Evolutionary conservation across 2,329 filamentous ascomycete genomes (phyloP), one percentile per base, ranked within the genome.

Genomic region (Magnaporthiopsis incrustans): DNA sequence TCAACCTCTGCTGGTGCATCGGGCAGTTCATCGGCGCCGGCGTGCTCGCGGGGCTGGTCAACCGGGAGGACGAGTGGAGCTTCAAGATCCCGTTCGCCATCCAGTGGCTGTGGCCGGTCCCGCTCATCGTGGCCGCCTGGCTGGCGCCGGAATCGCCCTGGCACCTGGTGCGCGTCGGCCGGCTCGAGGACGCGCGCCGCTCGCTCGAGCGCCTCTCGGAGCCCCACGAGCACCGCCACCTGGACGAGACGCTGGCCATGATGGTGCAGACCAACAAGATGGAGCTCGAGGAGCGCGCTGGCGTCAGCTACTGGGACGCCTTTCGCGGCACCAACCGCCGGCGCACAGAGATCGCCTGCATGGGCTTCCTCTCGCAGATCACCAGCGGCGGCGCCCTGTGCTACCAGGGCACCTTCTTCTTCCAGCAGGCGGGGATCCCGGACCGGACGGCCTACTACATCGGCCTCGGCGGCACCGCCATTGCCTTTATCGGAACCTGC

Each of bases 291-390:
- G 71, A 77, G 66, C 73, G 71, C 1, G 66, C 67, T 0, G 79
- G 79, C 2, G 74, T 74, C 15, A 72, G 68, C 1, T 81, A 81
- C 66, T 67, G 69, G 64, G 80, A 83, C 67, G 79, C 77, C 65
- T 83, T 84, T 75, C 72, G 72, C 14, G 81, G 81, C 32, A 76
- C 75, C 22, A 77, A 83, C 69, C 73, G 76, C 2, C 76, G 78
- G 57, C 77, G 79, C 58, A 80, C 79, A 4, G 77, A 81, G 69
- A 78, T 82, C 63, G 76, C 75, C 30, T 76, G 75, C 67, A 73
- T 78, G 72, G 65, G 72, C 22, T 78, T 78, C 69, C 65, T 77
- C 53, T 76, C 73, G 1, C 79, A 81, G 66, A 77, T 78, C 67
- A 75, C 75, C 6, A 73, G 76, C 64, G 76, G 79, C 18, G 74